A percentile compares a stretch with the other conserved stretches of the same genome.
These are phyloP conservation scores for Phoma sp. DNA, from an alignment of 2,329 filamentous ascomycete genomes.

Conservation along the genomic window DNA sequence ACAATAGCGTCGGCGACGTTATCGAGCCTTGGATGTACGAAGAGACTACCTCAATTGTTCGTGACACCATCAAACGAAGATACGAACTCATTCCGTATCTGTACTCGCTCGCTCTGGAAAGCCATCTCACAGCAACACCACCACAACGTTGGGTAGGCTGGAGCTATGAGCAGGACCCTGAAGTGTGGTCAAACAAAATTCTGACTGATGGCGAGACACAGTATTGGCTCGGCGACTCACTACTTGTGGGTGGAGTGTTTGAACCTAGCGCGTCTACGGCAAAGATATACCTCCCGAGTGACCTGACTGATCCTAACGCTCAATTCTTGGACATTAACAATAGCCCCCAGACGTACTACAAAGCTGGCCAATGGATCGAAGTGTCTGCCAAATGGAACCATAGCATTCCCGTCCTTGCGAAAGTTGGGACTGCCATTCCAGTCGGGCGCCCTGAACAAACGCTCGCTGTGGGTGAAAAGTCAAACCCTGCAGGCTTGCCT, in stretches of 20 bases:
- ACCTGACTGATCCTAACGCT: constrained; percentile 50
- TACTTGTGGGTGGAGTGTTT: constrained; percentile 73
- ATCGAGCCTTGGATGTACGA: constrained; percentile 84
- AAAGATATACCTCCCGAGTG: constrained; percentile 68
- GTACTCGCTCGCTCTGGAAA: constrained; percentile 70
- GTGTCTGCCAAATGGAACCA: constrained; percentile 60
- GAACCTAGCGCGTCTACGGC: constrained; percentile 63
- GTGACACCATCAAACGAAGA: constrained; percentile 71
- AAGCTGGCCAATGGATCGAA: constrained; percentile 62
- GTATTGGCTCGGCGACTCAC: constrained; percentile 74
- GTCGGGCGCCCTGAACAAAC: constrained; percentile 61
- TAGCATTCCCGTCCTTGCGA: constrained; percentile 64
- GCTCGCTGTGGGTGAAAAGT: constrained; percentile 58
- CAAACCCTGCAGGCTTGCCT: constrained; percentile 55
- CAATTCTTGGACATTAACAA: constrained; percentile 72
- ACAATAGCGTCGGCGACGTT: constrained; percentile 73
- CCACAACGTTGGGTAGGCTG: constrained; percentile 77
- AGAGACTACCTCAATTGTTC: constrained; percentile 67
- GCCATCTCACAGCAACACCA: constrained; percentile 67
- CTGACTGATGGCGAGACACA: constrained; percentile 72
- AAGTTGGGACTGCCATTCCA: constrained; percentile 62
- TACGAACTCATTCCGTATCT: constrained; percentile 77
- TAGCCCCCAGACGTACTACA: constrained; percentile 65
- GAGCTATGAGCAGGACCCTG: constrained; percentile 72
- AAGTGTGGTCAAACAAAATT: constrained; percentile 66